phyloP scores from a whole-genome alignment of 345 rosid genomes.

The Lagerstroemia speciosa region DNA sequence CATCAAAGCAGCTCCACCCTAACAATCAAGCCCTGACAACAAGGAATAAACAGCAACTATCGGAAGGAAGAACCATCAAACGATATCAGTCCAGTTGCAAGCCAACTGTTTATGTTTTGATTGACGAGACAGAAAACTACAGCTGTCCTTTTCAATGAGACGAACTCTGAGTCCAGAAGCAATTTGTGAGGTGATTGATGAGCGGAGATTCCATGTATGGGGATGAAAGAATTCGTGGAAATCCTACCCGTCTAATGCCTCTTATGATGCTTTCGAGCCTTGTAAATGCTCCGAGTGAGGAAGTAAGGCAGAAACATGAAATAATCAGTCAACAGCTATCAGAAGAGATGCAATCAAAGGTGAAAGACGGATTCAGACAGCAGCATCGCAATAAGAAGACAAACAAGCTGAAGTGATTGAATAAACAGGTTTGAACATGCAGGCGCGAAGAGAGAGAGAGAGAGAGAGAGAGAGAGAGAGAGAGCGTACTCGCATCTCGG shows the following conservation, averaged over 20 bases:
- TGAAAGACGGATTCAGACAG: neutral
- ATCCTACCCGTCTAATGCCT: neutral
- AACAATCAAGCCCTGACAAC: neutral
- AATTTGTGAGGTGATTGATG: too few species aligned
- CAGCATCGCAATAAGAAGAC: neutral
- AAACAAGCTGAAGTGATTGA: neutral
- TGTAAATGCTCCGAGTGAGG: neutral
- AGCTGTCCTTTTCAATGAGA: neutral
- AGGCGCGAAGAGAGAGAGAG: neutral
- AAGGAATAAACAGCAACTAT: too few species aligned
- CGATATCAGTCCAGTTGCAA: neutral
- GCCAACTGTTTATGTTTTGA: neutral
- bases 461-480: neutral
- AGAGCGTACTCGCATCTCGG: slow-evolving; percentile 4
- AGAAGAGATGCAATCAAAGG: neutral
- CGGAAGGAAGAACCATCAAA: too few species aligned
- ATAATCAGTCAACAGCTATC: neutral
- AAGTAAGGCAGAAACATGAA: neutral
- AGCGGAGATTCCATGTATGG: too few species aligned
- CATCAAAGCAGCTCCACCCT: too few species aligned
- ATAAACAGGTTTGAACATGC: neutral
- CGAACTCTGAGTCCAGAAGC: neutral
- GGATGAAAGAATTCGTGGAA: neutral
- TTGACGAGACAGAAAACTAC: neutral
- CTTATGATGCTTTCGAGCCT: neutral